phyloP scores from a whole-genome alignment of 1,284 basidiomycete species.

The Schizophyllum commune region DNA sequence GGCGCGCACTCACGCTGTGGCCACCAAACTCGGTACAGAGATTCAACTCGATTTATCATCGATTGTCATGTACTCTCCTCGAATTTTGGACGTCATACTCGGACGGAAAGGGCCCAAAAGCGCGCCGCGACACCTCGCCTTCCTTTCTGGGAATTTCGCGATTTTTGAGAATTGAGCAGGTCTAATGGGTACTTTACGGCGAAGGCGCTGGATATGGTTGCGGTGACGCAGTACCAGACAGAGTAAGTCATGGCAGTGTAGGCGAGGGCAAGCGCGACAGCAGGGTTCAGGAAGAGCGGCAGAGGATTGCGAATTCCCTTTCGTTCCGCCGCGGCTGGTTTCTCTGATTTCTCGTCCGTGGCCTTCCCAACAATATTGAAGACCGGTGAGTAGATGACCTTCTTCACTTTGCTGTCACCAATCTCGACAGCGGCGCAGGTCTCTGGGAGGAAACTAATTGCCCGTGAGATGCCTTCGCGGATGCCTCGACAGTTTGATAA shows the following conservation, averaged over 20 bases:
- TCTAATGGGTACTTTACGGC: slow-evolving; percentile 46
- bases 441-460: slow-evolving; percentile 61
- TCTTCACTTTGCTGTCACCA: slow-evolving; percentile 47
- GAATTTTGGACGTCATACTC: too few relatives aligned
- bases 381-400: slow-evolving; percentile 34
- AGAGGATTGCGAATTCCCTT: slow-evolving; percentile 52
- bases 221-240: slow-evolving; percentile 57
- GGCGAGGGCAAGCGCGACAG: slow-evolving; percentile 51
- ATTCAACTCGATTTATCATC: too few relatives aligned
- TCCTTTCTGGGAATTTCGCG: too few relatives aligned
- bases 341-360: background rate
- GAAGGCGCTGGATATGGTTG: slow-evolving; percentile 62
- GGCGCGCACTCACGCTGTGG: too few relatives aligned
- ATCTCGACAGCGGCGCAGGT: slow-evolving; percentile 50
- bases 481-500: too few relatives aligned
- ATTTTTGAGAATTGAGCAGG: too few relatives aligned
- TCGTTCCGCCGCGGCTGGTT: slow-evolving; percentile 8
- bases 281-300: slow-evolving; percentile 46
- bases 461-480: too few relatives aligned
- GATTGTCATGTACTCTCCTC: too few relatives aligned
- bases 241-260: slow-evolving; percentile 53
- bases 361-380: slow-evolving; percentile 38
- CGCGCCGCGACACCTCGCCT: too few relatives aligned
- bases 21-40: too few relatives aligned
- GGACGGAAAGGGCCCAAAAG: too few relatives aligned